Base-by-base conservation (phyloP, 2,329 filamentous ascomycete species). In the Orbilia javanica region DNA sequence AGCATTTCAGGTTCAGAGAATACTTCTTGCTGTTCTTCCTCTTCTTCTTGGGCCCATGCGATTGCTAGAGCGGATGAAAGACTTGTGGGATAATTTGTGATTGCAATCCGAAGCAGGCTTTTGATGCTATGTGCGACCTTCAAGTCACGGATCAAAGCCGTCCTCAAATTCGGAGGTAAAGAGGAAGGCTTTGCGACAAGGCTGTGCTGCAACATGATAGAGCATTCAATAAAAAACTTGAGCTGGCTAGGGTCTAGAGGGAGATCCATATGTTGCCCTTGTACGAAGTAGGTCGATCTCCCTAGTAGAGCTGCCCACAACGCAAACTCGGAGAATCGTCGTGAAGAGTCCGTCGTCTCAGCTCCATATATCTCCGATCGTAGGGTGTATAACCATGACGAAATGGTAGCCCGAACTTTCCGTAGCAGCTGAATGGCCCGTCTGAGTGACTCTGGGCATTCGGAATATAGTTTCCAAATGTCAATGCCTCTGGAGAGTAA, bases 241-340 rank as follows among this genome's bases (percentile, higher is more conserved):
- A 77, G 36, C 18, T 67, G 50, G 1, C 18, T 22, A 4, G 48
- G 13, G 13, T 71, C 57, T 4, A 71, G 18, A 0, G 65, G 57
- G 11, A 39, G 13, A 8, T 25, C 6, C 5, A 18, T 29, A 18
- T 71, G 73, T n/a, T 70, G 72, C 10, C 72, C 39, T n/a, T 77
- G 10, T 8, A 62, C 25, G 39, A 48, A 81, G 68, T 87, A 87
- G 0, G 87, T 88, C 1, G 85, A 83, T 25, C 86, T 84, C 63
- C 89, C 91, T 0, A 91, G 83, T 0, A 92, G 77, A 0, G 89
- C 86, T 0, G 89, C 86, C 83, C 86, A 87, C 0, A 91, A 84
- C 0, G 85, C 85, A 77, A 88, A 89, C 0, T 80, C 79, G 2
- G 86, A 84, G 4, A 83, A 83, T 27, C 84, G 84, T 18, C 84